A percentile compares a stretch with the other conserved stretches of the same genome.
These are phyloP conservation scores for Canavalia gladiata DNA, from an alignment of 306 rosid genomes.

Conservation along the genomic window DNA sequence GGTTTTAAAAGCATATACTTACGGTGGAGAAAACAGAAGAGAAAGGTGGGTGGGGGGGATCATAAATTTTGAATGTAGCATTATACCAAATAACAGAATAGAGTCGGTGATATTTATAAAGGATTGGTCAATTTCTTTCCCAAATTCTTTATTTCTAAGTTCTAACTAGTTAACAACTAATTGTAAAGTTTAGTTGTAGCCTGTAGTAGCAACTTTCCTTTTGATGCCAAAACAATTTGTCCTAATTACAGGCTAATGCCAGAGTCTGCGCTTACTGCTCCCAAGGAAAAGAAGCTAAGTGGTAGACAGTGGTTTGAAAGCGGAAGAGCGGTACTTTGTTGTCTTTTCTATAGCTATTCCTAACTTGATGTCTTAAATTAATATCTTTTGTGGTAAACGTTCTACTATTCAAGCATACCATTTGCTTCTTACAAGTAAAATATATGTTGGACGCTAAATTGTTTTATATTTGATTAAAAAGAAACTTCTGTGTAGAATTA, in stretches of 20 bases:
- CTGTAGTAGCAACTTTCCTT: conserved; percentile 19
- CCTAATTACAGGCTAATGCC: conserved; percentile 89
- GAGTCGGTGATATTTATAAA: conserved; percentile 12
- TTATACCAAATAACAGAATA: conserved; percentile 22
- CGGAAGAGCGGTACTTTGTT: conserved; percentile 76
- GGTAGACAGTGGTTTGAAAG: conserved; percentile 99
- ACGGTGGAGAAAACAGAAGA: neutral
- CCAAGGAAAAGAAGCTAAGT: conserved; percentile 90
- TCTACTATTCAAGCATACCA: neutral
- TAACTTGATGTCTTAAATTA: conserved; percentile 22
- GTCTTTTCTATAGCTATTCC: conserved; percentile 24
- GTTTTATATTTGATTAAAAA: conserved; percentile 29
- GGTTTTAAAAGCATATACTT: conserved; percentile 14
- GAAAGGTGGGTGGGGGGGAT: conserved; percentile 16
- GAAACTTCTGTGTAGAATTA: neutral
- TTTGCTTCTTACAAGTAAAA: conserved; percentile 7
- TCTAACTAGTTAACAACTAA: neutral
- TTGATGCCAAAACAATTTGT: conserved; percentile 39
- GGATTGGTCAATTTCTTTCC: conserved; percentile 27
- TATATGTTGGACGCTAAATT: conserved; percentile 2
- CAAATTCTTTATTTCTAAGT: conserved; percentile 17
- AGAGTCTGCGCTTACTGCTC: conserved; percentile 81
- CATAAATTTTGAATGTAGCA: conserved; percentile 32
- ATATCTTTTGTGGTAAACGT: neutral
- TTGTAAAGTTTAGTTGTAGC: neutral